Conservation (phyloP, 176 grass and related monocot genomes). For the Hordeum vulgare region MorexV3_pseudomolecules_assembly NC_058523.1:56015051-56015550, state of each 20-base stretch:
- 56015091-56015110: constrained; percentile 70
- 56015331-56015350: not conserved
- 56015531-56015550: not conserved
- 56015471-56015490: not conserved
- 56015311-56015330: not conserved
- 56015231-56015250: not conserved
- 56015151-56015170: constrained; percentile 88
- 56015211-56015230: not conserved
- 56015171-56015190: constrained; percentile 11
- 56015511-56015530: not conserved
- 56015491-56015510: not conserved
- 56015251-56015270: not conserved
- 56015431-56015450: not conserved
- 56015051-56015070: constrained; percentile 63
- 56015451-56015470: not conserved
- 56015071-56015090: constrained; percentile 79
- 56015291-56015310: not conserved
- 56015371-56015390: not conserved
- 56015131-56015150: constrained; percentile 65
- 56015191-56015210: not conserved
- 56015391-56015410: not conserved
- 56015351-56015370: not conserved
- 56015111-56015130: constrained; percentile 46
- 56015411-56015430: not conserved
- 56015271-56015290: not conserved